A percentile compares a stretch with the other conserved stretches of the same genome.
phyloP scores from a whole-genome alignment of 164 flowering plant species.

The Magnolia sinica region DNA sequence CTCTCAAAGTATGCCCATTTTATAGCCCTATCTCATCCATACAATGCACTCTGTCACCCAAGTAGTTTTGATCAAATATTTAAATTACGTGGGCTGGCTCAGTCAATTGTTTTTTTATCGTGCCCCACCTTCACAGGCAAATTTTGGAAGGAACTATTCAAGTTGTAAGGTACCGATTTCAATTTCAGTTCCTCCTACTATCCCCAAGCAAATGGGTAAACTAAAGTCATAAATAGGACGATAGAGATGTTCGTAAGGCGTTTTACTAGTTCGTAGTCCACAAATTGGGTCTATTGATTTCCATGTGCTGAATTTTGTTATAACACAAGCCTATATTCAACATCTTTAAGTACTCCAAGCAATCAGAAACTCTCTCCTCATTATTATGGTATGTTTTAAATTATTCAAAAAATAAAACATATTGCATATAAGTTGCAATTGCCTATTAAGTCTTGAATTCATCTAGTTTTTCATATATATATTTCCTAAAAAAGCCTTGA shows the following conservation, averaged over 20 bases:
- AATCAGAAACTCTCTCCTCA: neutral
- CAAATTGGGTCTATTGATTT: neutral
- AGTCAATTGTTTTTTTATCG: neutral
- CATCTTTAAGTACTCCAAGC: neutral
- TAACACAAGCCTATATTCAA: neutral
- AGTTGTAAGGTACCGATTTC: neutral
- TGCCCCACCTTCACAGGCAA: neutral
- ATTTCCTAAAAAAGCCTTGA: neutral
- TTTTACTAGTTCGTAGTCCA: no score
- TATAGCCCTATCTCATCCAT: conserved; percentile 3
- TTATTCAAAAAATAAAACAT: neutral
- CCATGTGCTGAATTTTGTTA: neutral
- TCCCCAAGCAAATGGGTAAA: conserved; percentile 2
- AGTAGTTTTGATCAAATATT: neutral
- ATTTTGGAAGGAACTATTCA: neutral
- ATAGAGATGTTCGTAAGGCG: neutral
- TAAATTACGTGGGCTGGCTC: neutral
- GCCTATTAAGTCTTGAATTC: neutral
- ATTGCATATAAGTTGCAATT: neutral
- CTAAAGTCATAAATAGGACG: neutral
- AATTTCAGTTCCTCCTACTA: conserved; percentile 4
- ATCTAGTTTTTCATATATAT: neutral
- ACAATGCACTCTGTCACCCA: neutral
- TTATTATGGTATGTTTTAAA: neutral
- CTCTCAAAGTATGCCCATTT: conserved; percentile 9